These are phyloP conservation scores for Talaromyces rugulosus DNA, from an alignment of 2,329 filamentous ascomycete species.

Conservation along the genomic window DNA sequence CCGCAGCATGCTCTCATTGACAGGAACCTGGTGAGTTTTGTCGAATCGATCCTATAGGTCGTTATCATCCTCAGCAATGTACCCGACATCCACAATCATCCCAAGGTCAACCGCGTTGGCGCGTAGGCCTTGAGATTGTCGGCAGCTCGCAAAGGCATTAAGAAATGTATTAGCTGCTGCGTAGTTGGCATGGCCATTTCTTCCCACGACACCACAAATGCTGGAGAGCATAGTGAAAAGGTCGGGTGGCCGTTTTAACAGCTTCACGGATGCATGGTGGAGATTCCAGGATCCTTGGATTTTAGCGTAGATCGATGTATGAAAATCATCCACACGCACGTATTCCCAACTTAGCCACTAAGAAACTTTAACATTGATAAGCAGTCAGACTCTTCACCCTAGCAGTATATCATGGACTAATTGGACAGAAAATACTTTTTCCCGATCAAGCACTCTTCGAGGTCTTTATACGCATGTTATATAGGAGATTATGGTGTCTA, in stretches of 20 bases:
- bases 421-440: no score
- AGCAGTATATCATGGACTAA: no score
- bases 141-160: conserved; percentile 16
- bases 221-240: conserved; percentile 44
- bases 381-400: no score
- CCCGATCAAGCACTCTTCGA: no score
- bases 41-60: neutral
- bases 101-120: neutral
- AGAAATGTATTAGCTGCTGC: conserved; percentile 26
- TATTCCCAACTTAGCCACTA: no score
- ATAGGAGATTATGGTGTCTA: no score
- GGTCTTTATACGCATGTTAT: no score
- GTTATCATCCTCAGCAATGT: neutral
- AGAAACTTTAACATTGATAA: no score
- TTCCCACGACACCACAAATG: conserved; percentile 27
- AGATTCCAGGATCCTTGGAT: conserved; percentile 1
- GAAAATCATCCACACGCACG: neutral
- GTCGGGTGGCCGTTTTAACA: conserved; percentile 24
- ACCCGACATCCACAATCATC: neutral
- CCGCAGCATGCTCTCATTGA: neutral
- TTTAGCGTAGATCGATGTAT: neutral
- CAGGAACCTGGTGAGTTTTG: neutral
- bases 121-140: neutral
- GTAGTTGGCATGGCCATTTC: neutral
- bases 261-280: neutral